These are phyloP conservation scores for Mucor velutinosus DNA, from an alignment of 371 early-diverging fungal genomes.

Conservation along the genomic window DNA sequence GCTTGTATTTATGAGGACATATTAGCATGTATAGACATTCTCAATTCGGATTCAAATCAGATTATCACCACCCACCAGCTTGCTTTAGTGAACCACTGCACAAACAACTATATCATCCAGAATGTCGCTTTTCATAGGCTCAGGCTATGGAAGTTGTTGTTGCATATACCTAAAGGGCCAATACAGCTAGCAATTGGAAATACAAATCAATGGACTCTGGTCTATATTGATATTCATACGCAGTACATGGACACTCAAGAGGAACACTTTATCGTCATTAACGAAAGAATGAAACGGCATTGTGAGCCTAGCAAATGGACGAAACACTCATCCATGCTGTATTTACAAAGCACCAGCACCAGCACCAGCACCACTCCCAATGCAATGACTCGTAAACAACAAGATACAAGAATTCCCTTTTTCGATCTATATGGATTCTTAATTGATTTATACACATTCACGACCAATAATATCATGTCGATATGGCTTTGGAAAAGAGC, in stretches of 20 bases:
- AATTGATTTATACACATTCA: constrained; percentile 4
- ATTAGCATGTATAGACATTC: constrained; percentile 1
- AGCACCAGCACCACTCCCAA: background rate
- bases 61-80: constrained; percentile 2
- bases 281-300: constrained; percentile 8
- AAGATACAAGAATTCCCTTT: background rate
- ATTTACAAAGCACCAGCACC: background rate
- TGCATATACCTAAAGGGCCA: constrained; percentile 12
- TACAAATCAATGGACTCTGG: constrained; percentile 6
- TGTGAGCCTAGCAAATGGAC: constrained; percentile 8
- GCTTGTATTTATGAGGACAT: constrained; percentile 9
- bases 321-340: background rate
- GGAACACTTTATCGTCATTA: constrained; percentile 10
- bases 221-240: constrained; percentile 8
- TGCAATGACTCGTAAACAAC: background rate
- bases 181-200: constrained; percentile 15
- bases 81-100: background rate
- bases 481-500: constrained; percentile 19
- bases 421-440: constrained; percentile 11
- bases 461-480: constrained; percentile 13
- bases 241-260: constrained; percentile 1
- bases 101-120: constrained; percentile 7
- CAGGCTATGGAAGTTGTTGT: constrained; percentile 11
- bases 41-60: background rate
- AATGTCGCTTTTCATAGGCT: constrained; percentile 2